These are phyloP conservation scores for Fusarium sp. DNA, from an alignment of 2,329 filamentous ascomycete species.

Conservation along the genomic window DNA sequence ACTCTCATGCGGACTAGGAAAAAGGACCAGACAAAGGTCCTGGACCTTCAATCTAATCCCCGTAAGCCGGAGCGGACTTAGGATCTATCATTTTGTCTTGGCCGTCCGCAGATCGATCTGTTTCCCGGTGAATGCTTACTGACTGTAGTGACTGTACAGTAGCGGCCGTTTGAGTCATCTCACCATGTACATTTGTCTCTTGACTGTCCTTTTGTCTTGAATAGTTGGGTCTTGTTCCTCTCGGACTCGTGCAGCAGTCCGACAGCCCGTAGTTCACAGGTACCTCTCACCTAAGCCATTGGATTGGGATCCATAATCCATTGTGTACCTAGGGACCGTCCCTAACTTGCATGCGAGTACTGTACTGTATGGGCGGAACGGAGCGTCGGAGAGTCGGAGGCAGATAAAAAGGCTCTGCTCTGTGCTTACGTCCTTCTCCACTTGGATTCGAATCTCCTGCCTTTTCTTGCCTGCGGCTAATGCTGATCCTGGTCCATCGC, in stretches of 20 bases:
- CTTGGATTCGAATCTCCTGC: constrained; percentile 11
- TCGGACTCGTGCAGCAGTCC: constrained; percentile 41
- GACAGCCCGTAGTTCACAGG: constrained; percentile 30
- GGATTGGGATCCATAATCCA: background rate
- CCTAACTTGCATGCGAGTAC: background rate
- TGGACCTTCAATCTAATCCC: background rate
- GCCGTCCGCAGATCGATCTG: background rate
- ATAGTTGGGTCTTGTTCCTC: background rate
- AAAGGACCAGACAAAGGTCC: background rate
- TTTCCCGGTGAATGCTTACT: background rate
- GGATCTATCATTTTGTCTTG: constrained; percentile 1
- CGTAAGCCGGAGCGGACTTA: background rate
- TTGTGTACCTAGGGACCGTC: background rate
- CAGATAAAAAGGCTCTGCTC: background rate
- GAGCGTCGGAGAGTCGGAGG: background rate
- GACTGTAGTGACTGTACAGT: background rate
- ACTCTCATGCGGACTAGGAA: background rate
- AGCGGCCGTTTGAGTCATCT: constrained; percentile 33
- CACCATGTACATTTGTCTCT: constrained; percentile 4
- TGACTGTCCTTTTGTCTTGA: constrained; percentile 15
- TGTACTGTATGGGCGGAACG: background rate
- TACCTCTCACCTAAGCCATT: background rate
- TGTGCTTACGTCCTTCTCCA: constrained; percentile 24
- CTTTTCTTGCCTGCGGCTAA: constrained; percentile 3
- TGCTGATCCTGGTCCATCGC: constrained; percentile 23